Conservation (phyloP, 1,139 yeast genomes). For the Candida neerlandica region DNA sequence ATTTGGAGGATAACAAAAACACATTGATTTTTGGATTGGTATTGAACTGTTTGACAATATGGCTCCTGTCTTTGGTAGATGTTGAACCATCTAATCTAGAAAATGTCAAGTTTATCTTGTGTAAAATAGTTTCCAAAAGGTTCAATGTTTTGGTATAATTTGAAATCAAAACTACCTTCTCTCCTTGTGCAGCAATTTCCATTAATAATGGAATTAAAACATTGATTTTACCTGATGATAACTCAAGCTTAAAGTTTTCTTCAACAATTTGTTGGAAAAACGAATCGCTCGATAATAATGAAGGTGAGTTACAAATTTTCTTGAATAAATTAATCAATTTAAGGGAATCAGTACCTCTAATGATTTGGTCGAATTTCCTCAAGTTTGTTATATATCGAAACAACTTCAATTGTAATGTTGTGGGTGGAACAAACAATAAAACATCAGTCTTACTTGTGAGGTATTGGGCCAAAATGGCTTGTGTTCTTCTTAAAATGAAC, state of each 20-base stretch:
- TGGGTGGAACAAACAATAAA: slow-evolving; percentile 80
- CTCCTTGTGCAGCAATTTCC: slow-evolving; percentile 45
- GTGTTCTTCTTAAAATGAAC: slow-evolving; percentile 78
- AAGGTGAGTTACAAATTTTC: slow-evolving; percentile 84
- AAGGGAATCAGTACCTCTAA: slow-evolving; percentile 48
- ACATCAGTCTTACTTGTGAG: slow-evolving; percentile 79
- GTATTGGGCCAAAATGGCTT: slow-evolving; percentile 59
- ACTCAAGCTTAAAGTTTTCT: slow-evolving; percentile 11
- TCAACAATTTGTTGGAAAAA: slow-evolving; percentile 27
- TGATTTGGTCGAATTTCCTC: slow-evolving; percentile 10
- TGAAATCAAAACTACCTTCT: slow-evolving; percentile 85
- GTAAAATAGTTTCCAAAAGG: slow-evolving; percentile 61
- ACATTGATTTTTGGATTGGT: slow-evolving; percentile 50
- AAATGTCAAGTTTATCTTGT: slow-evolving; percentile 51
- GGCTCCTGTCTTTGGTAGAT: slow-evolving; percentile 62
- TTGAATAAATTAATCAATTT: slow-evolving; percentile 74
- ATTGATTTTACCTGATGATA: slow-evolving; percentile 57
- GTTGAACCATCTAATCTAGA: slow-evolving; percentile 85
- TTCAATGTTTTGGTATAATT: slow-evolving; percentile 90
- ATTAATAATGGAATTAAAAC: slow-evolving; percentile 56
- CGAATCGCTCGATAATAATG: slow-evolving; percentile 51
- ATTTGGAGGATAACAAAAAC: slow-evolving; percentile 81
- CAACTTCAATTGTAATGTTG: slow-evolving; percentile 56
- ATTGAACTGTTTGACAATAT: slow-evolving; percentile 73
- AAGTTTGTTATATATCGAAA: slow-evolving; percentile 49